These are phyloP conservation scores for Solanum virginianum DNA, from an alignment of 257 asterid species.

Conservation along the genomic window DNA sequence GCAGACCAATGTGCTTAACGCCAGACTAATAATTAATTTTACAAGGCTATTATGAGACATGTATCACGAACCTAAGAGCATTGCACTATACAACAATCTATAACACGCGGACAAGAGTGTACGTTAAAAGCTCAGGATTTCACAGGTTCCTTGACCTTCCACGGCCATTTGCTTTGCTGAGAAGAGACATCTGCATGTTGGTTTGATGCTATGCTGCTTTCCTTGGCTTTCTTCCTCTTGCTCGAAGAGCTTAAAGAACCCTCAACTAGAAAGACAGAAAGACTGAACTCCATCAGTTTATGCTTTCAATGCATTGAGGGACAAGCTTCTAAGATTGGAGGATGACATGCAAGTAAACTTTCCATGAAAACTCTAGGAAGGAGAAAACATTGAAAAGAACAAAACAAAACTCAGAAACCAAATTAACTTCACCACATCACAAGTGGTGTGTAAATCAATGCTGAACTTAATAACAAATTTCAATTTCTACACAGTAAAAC, in stretches of 20 bases:
- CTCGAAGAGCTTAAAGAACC: constrained; percentile 1
- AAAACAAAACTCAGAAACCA: neutral
- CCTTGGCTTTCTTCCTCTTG: neutral
- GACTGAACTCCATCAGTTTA: neutral
- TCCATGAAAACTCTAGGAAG: neutral
- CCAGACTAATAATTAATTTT: neutral
- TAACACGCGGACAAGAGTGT: neutral
- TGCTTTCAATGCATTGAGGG: neutral
- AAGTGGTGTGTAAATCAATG: neutral
- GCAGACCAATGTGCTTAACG: neutral
- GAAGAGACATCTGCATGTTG: neutral
- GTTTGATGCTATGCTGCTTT: neutral
- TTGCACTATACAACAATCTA: neutral
- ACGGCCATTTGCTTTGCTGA: neutral
- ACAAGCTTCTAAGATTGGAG: neutral
- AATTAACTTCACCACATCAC: neutral
- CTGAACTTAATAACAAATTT: neutral
- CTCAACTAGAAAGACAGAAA: constrained; percentile 1
- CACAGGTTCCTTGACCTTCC: neutral
- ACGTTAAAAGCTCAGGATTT: neutral
- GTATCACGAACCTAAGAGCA: neutral
- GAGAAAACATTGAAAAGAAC: neutral
- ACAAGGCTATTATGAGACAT: neutral
- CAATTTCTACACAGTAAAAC: neutral
- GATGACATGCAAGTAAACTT: neutral